Percentiles rank a stretch among this genome's conserved stretches.
These are phyloP conservation scores for Suhomyces prunicola DNA, from an alignment of 805 yeast genomes.

Conservation along the genomic window DNA sequence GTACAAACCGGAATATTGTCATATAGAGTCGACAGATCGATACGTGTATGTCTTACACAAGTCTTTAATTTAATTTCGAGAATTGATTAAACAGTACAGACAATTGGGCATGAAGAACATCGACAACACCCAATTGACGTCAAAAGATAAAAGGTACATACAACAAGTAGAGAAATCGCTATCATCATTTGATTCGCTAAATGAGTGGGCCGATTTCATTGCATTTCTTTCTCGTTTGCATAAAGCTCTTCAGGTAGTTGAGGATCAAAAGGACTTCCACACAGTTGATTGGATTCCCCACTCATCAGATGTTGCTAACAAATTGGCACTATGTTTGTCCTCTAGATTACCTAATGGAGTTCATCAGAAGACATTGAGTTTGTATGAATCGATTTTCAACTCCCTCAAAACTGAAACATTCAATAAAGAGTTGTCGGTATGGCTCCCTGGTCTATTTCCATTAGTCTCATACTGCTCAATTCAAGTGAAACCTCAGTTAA, in stretches of 20 bases:
- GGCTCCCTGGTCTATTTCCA: constrained; percentile 95
- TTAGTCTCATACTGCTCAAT: constrained; percentile 85
- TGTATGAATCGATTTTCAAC: constrained; percentile 68
- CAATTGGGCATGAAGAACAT: constrained; percentile 6
- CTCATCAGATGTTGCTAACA: constrained; percentile 61
- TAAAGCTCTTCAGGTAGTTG: constrained; percentile 53
- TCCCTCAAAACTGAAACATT: constrained; percentile 56
- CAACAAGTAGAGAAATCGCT: constrained; percentile 72
- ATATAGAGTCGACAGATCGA: neutral
- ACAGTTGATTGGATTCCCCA: constrained; percentile 55
- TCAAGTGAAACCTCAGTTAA: constrained; percentile 76
- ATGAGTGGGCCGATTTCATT: constrained; percentile 98
- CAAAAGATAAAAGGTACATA: constrained; percentile 63
- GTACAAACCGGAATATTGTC: neutral
- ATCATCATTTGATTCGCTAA: constrained; percentile 71
- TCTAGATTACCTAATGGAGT: constrained; percentile 92
- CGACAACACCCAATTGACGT: constrained; percentile 7
- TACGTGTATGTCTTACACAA: neutral
- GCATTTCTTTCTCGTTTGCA: constrained; percentile 78
- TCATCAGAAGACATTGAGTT: constrained; percentile 80
- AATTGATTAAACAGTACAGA: neutral
- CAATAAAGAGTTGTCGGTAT: constrained; percentile 55
- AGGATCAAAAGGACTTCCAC: constrained; percentile 24
- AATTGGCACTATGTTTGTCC: constrained; percentile 75
- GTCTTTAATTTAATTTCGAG: neutral